Conservation (phyloP, 2,329 filamentous ascomycete genomes). For the Calonectria pteridis region DNA sequence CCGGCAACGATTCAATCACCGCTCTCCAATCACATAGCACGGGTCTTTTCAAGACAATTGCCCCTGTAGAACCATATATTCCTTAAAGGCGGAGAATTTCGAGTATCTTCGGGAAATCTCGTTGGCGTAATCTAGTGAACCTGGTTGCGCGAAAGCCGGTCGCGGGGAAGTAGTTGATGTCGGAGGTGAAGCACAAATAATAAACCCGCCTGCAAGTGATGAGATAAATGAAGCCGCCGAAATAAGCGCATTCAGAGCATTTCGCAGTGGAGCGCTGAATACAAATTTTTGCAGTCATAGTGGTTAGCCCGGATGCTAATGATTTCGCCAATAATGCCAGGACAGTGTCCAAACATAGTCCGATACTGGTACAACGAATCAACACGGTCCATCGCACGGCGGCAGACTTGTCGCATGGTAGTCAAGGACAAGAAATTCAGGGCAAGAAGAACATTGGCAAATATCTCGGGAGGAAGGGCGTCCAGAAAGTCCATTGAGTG, state of each 20-base stretch:
- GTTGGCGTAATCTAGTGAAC: background rate
- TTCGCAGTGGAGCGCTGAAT: constrained; percentile 43
- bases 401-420: constrained; percentile 50
- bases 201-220: constrained; percentile 49
- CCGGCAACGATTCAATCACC: background rate
- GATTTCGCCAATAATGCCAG: constrained; percentile 46
- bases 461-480: constrained; percentile 45
- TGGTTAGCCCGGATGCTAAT: constrained; percentile 46
- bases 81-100: constrained; percentile 21
- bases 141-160: background rate
- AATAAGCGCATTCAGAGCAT: constrained; percentile 52
- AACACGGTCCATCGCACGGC: constrained; percentile 48
- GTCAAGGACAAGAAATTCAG: constrained; percentile 50
- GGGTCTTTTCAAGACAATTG: background rate
- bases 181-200: constrained; percentile 51
- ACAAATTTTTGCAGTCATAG: constrained; percentile 49
- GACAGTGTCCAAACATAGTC: constrained; percentile 44
- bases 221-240: constrained; percentile 43
- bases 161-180: constrained; percentile 46
- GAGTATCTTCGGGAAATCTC: background rate
- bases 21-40: constrained; percentile 13
- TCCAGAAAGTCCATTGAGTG: constrained; percentile 43
- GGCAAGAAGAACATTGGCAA: constrained; percentile 42
- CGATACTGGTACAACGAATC: constrained; percentile 51
- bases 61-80: background rate